A percentile compares a stretch with the other conserved stretches of the same genome.
These are phyloP conservation scores for Orbilia blumenaviensis DNA, from an alignment of 2,329 filamentous ascomycete genomes.

Conservation along the genomic window DNA sequence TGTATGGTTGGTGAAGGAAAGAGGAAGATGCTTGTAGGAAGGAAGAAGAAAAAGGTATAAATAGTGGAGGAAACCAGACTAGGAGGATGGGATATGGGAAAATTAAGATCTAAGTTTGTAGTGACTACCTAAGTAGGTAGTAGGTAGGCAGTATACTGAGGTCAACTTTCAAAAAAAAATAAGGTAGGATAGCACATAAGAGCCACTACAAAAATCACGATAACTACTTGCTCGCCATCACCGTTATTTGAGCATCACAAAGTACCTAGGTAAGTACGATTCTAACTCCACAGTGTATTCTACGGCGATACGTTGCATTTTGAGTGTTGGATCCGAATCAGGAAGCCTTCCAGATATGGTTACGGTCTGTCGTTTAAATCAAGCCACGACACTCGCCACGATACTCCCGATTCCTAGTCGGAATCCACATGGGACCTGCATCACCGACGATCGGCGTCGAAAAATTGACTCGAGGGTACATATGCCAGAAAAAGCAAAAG, in stretches of 20 bases:
- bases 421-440: conserved; percentile 34
- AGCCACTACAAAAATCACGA: too few relatives aligned
- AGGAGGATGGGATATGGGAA: too few relatives aligned
- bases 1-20: background rate
- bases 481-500: conserved; percentile 43
- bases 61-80: background rate
- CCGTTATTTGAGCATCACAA: too few relatives aligned
- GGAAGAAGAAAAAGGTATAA: background rate
- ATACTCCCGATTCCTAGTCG: conserved; percentile 20
- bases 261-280: too few relatives aligned
- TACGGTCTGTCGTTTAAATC: background rate
- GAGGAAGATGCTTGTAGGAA: background rate
- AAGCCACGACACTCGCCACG: conserved; percentile 43
- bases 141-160: too few relatives aligned
- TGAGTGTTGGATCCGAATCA: conserved; percentile 29
- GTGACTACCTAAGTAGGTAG: too few relatives aligned
- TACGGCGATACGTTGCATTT: conserved; percentile 13
- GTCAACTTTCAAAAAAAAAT: too few relatives aligned
- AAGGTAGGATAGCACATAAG: too few relatives aligned
- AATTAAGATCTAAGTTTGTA: too few relatives aligned
- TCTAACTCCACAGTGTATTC: too few relatives aligned
- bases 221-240: too few relatives aligned
- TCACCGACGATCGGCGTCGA: conserved; percentile 3
- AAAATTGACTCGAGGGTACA: background rate
- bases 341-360: conserved; percentile 20